Evolutionary conservation across 2,329 filamentous ascomycete genomes (phyloP), one percentile per base, ranked within the genome.

Genomic region (Hirsutella thompsonii): DNA sequence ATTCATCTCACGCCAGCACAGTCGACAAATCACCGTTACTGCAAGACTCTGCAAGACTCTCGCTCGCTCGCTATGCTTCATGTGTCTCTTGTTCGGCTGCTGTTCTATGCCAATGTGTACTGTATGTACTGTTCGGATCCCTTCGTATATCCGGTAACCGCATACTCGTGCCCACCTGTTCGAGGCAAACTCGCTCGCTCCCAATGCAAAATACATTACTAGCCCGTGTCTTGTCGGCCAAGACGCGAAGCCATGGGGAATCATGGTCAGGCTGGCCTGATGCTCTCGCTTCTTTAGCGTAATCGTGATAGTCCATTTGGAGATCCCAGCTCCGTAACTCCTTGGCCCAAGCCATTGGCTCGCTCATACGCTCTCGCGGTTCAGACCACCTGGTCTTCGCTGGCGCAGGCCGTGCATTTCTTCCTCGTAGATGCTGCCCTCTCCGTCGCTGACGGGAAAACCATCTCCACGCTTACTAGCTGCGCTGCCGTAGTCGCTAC

Each of bases 381-480:
- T 65, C 48, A 63, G 55, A 47, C 61, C 58, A 41, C 50, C 52
- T 18, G 52, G 43, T 38, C 55, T 57, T 42, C 58, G 58, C 37
- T 49, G 53, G 39, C 48, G 47, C 37, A 55, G 44, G 32, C 45
- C 36, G 47, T 60, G 58, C 11, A 64, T 49, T 32, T 68, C 66
- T 40, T 70, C 67, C 40, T 69, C 67, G 50, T 63, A 68, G 34
- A 54, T 55, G 49, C 59, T 62, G 36, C 57, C 59, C 42, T 70
- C 69, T 28, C 62, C 63, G 37, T 75, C 71, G 49, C 70, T 72
- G 14, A 66, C 55, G 10, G 62, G 58, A 28, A 56, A 52, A 45
- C 55, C 61, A 36, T 51, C 47, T 18, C 58, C 58, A 45, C 62
- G 64, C 43, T 53, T 56, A 28, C 36, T n/a, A n/a, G n/a, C 38